Evolutionary conservation across 768 basidiomycete genomes (phyloP).

Genomic region (Lactarius evosmus): DNA sequence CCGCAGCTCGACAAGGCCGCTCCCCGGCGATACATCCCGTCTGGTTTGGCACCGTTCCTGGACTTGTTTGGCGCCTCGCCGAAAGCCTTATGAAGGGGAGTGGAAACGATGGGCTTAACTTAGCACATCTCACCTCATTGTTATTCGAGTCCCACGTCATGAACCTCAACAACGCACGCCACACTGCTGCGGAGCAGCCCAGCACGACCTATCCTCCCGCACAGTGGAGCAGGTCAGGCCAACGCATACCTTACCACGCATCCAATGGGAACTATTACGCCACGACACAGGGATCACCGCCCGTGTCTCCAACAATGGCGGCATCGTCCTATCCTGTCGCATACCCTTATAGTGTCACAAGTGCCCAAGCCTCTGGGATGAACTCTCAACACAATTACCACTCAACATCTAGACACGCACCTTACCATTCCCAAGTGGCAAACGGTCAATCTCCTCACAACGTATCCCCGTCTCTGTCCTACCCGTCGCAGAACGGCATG

Average conservation of each 20-base stretch:
- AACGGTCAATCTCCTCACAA: conserved; percentile 10
- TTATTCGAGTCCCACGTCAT: conserved; percentile 19
- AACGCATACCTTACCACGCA: conserved; percentile 19
- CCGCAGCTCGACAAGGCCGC: conserved; percentile 26
- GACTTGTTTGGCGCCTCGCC: conserved; percentile 25
- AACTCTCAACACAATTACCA: conserved; percentile 17
- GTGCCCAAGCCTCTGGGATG: conserved; percentile 13
- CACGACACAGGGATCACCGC: conserved; percentile 20
- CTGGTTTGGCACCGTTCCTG: conserved; percentile 26
- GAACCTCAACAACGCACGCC: conserved; percentile 28
- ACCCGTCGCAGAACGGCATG: conserved; percentile 20
- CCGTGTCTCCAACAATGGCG: conserved; percentile 13
- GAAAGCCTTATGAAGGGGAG: conserved; percentile 28
- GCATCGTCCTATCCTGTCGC: conserved; percentile 9
- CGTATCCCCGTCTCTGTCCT: conserved; percentile 11
- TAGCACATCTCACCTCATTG: conserved; percentile 20
- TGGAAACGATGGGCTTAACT: conserved; percentile 11
- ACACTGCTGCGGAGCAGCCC: conserved; percentile 23
- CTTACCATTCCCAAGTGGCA: conserved; percentile 11
- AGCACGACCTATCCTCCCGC: conserved; percentile 13
- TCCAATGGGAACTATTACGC: conserved; percentile 22
- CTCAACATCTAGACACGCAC: conserved; percentile 15
- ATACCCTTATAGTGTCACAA: conserved; percentile 18
- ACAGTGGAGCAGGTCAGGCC: conserved; percentile 27
- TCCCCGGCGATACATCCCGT: conserved; percentile 22